Evolutionary conservation across 2,329 filamentous ascomycete genomes (phyloP).

Genomic region (Cercospora berteroae): DNA sequence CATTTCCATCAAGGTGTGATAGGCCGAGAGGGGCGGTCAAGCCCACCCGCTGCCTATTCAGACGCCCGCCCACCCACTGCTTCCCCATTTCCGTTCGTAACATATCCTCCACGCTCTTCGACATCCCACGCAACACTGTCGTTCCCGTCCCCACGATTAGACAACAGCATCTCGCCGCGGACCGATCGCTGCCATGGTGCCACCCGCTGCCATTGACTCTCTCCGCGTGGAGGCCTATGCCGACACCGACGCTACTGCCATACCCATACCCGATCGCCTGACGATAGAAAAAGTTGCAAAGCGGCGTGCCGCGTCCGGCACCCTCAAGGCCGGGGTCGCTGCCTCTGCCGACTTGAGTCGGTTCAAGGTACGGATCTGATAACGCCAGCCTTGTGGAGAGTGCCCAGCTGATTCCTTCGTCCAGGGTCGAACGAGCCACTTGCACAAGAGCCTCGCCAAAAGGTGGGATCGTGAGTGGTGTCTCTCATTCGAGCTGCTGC

Average conservation of each 20-base stretch:
- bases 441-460: constrained; percentile 71
- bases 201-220: constrained; percentile 34
- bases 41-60: constrained; percentile 11
- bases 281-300: constrained; percentile 66
- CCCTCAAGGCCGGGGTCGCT: constrained; percentile 71
- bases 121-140: constrained; percentile 10
- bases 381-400: neutral
- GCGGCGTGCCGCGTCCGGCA: constrained; percentile 68
- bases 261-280: constrained; percentile 52
- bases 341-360: constrained; percentile 74
- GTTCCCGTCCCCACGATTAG: constrained; percentile 2
- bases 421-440: constrained; percentile 58
- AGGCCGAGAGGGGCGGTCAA: constrained; percentile 15
- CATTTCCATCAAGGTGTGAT: constrained; percentile 23
- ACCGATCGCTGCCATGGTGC: constrained; percentile 30
- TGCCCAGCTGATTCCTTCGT: constrained; percentile 4
- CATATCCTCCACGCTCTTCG: constrained; percentile 8
- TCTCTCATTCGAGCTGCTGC: neutral
- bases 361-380: constrained; percentile 50
- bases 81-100: constrained; percentile 13
- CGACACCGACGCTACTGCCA: constrained; percentile 48
- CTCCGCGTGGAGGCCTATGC: constrained; percentile 42
- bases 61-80: constrained; percentile 14
- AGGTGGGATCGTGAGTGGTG: constrained; percentile 74
- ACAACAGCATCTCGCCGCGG: neutral